Conservation (phyloP, 371 early-diverging fungal species). For the Sporodiniella umbellata region DNA sequence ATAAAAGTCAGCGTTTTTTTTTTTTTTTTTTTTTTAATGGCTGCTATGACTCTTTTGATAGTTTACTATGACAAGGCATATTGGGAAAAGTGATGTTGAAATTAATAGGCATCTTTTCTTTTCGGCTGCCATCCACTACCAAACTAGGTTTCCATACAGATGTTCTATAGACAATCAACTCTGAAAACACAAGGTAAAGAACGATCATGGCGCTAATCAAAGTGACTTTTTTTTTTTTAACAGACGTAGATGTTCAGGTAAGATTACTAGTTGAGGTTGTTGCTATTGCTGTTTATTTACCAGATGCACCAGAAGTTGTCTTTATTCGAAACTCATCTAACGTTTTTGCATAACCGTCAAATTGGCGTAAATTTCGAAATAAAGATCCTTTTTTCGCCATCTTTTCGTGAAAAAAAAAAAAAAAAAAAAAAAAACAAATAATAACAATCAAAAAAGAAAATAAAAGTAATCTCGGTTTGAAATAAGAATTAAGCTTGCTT, state of each 20-base stretch:
- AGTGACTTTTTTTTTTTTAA: constrained; percentile 70
- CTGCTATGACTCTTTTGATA: too few relatives aligned
- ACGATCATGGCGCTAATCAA: constrained; percentile 75
- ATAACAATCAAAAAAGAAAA: too few relatives aligned
- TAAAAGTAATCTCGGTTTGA: too few relatives aligned
- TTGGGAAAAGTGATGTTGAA: constrained; percentile 89
- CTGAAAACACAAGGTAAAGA: constrained; percentile 69
- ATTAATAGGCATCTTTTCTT: constrained; percentile 86
- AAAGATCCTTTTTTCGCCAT: constrained; percentile 23
- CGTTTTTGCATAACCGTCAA: constrained; percentile 96
- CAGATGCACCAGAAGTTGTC: constrained; percentile 81
- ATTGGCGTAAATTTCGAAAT: constrained; percentile 53
- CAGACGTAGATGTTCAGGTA: too few relatives aligned
- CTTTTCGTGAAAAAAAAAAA: too few relatives aligned
- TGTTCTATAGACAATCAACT: constrained; percentile 77
- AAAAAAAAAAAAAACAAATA: too few relatives aligned
- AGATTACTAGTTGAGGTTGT: too few relatives aligned
- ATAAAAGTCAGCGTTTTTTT: too few relatives aligned
- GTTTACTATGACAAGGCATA: constrained; percentile 88
- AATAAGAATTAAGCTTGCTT: too few relatives aligned
- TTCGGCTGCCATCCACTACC: constrained; percentile 81
- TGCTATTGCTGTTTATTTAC: constrained; percentile 32
- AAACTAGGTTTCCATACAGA: constrained; percentile 70
- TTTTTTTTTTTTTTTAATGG: too few relatives aligned
- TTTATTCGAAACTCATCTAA: constrained; percentile 92